phyloP scores from a whole-genome alignment of 1,284 basidiomycete genomes.

The Neonothopanus nambi region DNA sequence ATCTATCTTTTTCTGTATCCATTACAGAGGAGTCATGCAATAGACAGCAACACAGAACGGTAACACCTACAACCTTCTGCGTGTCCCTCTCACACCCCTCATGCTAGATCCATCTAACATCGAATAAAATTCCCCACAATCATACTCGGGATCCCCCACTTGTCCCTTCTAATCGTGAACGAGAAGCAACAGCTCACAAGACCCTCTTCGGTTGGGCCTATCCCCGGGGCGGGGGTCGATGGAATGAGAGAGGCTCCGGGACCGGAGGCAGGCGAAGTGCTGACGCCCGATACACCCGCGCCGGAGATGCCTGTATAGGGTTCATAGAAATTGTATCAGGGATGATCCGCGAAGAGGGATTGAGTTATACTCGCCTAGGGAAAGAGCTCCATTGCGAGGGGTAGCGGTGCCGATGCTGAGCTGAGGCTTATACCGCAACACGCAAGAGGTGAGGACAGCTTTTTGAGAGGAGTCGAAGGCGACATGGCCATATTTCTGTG shows the following conservation, averaged over 20 bases:
- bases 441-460: constrained; percentile 92
- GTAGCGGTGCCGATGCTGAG: constrained; percentile 26
- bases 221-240: not conserved
- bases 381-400: constrained; percentile 1
- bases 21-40: too few species aligned
- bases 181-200: constrained; percentile 94
- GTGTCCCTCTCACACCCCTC: too few species aligned
- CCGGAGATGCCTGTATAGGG: constrained; percentile 3
- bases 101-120: constrained; percentile 46
- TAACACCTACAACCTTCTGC: too few species aligned
- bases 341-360: too few species aligned
- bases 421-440: constrained; percentile 76
- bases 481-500: constrained; percentile 89
- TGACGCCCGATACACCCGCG: constrained; percentile 7
- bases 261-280: constrained; percentile 7
- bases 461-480: constrained; percentile 89
- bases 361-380: constrained; percentile 13
- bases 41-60: too few species aligned
- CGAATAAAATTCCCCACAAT: constrained; percentile 87
- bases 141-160: constrained; percentile 90
- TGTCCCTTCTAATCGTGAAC: constrained; percentile 91
- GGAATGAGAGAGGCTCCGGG: constrained; percentile 5
- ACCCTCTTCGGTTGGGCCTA: constrained; percentile 53
- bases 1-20: too few species aligned
- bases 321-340: too few species aligned